Evolutionary conservation across 306 rosid species (phyloP).

Genomic region (Pyrus betulifolia): DNA sequence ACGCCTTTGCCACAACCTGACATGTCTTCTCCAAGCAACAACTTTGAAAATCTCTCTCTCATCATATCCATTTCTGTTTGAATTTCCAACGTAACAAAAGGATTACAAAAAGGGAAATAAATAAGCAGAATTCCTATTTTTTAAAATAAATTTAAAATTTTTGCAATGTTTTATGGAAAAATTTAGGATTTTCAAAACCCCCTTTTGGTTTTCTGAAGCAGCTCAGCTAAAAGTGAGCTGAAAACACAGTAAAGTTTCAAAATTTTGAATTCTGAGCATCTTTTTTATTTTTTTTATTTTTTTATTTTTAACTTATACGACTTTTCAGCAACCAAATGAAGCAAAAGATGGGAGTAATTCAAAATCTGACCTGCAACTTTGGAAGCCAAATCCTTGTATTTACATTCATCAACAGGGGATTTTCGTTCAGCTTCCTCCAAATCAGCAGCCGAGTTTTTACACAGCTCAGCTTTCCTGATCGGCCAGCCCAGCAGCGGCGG

Average conservation of each 20-base stretch:
- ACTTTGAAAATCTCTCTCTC: constrained; percentile 53
- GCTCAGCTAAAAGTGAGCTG: background rate
- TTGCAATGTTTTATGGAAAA: background rate
- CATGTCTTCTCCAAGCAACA: constrained; percentile 61
- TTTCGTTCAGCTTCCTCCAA: constrained; percentile 25
- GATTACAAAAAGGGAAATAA: background rate
- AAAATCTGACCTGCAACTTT: constrained; percentile 54
- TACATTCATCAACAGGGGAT: constrained; percentile 25
- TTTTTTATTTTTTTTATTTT: background rate
- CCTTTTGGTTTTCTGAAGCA: background rate
- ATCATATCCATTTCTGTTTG: constrained; percentile 48
- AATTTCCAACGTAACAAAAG: background rate
- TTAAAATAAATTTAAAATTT: too few relatives aligned
- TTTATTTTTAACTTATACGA: background rate
- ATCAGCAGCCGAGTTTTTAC: constrained; percentile 40
- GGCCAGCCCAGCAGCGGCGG: constrained; percentile 90
- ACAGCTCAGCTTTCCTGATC: constrained; percentile 63
- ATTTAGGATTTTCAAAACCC: background rate
- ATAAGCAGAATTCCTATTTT: background rate
- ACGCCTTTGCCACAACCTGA: constrained; percentile 64
- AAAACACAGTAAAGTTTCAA: background rate
- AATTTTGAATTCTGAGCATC: background rate
- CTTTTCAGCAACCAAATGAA: background rate
- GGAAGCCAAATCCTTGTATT: constrained; percentile 28
- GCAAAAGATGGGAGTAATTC: background rate